These are phyloP conservation scores for Phoma sp. DNA, from an alignment of 2,329 filamentous ascomycete genomes.

Conservation along the genomic window DNA sequence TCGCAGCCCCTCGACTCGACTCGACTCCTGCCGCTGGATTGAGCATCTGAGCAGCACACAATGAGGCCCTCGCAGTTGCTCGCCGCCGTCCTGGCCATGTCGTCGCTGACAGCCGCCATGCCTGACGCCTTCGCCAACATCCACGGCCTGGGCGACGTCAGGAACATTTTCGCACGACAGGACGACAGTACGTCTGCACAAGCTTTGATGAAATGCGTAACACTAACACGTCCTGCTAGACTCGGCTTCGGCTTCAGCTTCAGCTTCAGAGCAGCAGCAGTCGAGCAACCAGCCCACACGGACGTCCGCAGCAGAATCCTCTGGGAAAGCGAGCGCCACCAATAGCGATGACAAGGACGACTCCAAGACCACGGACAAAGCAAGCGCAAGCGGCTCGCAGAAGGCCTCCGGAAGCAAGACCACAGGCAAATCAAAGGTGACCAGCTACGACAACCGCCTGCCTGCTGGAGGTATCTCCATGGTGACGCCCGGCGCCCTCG, in stretches of 20 bases:
- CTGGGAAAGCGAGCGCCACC: constrained; percentile 14
- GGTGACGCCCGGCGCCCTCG: constrained; percentile 62
- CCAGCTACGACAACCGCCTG: constrained; percentile 58
- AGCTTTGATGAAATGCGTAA: neutral
- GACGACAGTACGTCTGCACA: constrained; percentile 30
- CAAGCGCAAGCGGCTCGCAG: constrained; percentile 24
- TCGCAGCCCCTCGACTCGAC: constrained; percentile 9
- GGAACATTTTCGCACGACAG: constrained; percentile 41
- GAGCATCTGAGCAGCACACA: constrained; percentile 10
- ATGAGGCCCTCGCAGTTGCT: constrained; percentile 50
- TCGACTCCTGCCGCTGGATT: constrained; percentile 4
- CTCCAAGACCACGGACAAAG: constrained; percentile 22
- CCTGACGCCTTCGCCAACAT: constrained; percentile 42
- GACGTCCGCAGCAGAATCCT: constrained; percentile 1
- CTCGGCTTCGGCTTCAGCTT: constrained; percentile 21
- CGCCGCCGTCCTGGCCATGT: constrained; percentile 46
- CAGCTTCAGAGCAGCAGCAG: constrained; percentile 13
- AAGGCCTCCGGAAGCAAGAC: constrained; percentile 27
- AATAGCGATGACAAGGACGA: constrained; percentile 24
- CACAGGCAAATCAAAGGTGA: constrained; percentile 31
- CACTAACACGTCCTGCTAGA: constrained; percentile 11
- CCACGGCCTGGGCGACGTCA: constrained; percentile 35
- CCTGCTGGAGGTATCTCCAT: constrained; percentile 67
- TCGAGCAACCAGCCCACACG: constrained; percentile 20
- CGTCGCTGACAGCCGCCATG: constrained; percentile 44